These are phyloP conservation scores for Phialophora expanda DNA, from an alignment of 2,329 filamentous ascomycete genomes.

Conservation along the genomic window DNA sequence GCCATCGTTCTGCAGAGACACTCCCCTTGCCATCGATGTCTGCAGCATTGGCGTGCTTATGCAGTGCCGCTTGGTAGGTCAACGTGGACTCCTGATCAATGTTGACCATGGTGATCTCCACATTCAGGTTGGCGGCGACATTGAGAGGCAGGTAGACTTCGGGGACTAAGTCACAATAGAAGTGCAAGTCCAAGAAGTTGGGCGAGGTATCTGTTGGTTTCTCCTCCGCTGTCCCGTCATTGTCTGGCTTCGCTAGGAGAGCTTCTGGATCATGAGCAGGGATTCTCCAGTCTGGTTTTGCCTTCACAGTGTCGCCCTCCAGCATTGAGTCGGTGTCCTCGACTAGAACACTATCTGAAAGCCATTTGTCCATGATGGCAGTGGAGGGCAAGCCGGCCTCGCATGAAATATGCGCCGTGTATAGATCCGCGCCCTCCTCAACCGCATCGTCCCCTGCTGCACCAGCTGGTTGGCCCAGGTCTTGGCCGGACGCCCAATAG, in stretches of 20 bases:
- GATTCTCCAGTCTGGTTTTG: slow-evolving; percentile 43
- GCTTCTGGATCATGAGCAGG: slow-evolving; percentile 19
- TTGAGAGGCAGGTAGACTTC: slow-evolving; percentile 51
- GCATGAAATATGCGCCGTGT: slow-evolving; percentile 51
- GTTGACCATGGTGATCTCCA: slow-evolving; percentile 48
- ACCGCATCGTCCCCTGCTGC: slow-evolving; percentile 35
- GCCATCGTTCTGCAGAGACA: slow-evolving; percentile 44
- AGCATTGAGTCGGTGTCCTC: slow-evolving; percentile 40
- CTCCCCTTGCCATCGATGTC: slow-evolving; percentile 37
- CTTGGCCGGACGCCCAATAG: slow-evolving; percentile 46
- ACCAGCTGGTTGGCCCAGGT: slow-evolving; percentile 40
- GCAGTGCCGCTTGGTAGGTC: slow-evolving; percentile 38
- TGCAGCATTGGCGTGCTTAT: slow-evolving; percentile 17
- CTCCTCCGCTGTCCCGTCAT: slow-evolving; percentile 46
- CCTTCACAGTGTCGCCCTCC: slow-evolving; percentile 51
- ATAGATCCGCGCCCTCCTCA: slow-evolving; percentile 40
- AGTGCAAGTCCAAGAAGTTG: slow-evolving; percentile 51
- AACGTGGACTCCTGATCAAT: slow-evolving; percentile 37
- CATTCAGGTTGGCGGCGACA: slow-evolving; percentile 48
- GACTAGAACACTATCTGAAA: slow-evolving; percentile 46
- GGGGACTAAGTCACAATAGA: slow-evolving; percentile 51
- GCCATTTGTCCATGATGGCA: slow-evolving; percentile 52
- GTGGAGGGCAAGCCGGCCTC: slow-evolving; percentile 53
- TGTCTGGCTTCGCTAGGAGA: slow-evolving; percentile 38
- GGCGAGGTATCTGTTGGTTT: slow-evolving; percentile 45